Base-by-base conservation (phyloP, 495 filamentous ascomycete genomes). In the Apiosordaria backusii region DNA sequence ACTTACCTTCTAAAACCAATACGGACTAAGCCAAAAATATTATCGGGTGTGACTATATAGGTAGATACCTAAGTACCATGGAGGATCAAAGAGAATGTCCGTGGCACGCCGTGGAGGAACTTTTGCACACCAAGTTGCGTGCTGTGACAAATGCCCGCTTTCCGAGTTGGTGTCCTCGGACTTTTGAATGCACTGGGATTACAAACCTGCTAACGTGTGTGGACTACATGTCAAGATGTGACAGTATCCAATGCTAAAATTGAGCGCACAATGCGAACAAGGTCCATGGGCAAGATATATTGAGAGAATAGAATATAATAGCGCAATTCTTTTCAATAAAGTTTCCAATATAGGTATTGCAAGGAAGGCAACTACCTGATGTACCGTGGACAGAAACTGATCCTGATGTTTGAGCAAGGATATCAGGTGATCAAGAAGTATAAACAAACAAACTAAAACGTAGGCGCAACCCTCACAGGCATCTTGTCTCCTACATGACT, bases 391-490 rank as follows among this genome's bases (percentile, higher is more conserved):
- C 3, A 29, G 27, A 45, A 45, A 13, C 16, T n/a, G n/a, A 13
- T 45, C 35, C 35, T 13, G 3, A 45, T 45, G 35, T 45, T 0
- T 45, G 27, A 7, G 4, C 27, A 29, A 29, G 3, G 27, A 29
- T 7, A 7, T 7, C 27, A 29, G 7, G 16, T 45, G 35, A 1
- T 13, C 27, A 45, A 45, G 35, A 45, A n/a, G n/a, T n/a, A n/a
- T n/a, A n/a, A n/a, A n/a, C n/a, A 45, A 45, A 45, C 9, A 45
- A 45, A 45, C 50, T 52, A 70, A 58, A 70, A 70, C 19, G 65
- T 70, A 0, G 68, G 68, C 5, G 57, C 65, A 63, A 70, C n/a
- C 35, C 40, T 65, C 22, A 62, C 23, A 4, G 57, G 58, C 66
- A 61, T 29, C 50, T 58, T 62, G 45, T 52, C 57, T 13, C 52